Evolutionary conservation across 1,284 basidiomycete genomes (phyloP).

Genomic region (Leccinum pachyderme): DNA sequence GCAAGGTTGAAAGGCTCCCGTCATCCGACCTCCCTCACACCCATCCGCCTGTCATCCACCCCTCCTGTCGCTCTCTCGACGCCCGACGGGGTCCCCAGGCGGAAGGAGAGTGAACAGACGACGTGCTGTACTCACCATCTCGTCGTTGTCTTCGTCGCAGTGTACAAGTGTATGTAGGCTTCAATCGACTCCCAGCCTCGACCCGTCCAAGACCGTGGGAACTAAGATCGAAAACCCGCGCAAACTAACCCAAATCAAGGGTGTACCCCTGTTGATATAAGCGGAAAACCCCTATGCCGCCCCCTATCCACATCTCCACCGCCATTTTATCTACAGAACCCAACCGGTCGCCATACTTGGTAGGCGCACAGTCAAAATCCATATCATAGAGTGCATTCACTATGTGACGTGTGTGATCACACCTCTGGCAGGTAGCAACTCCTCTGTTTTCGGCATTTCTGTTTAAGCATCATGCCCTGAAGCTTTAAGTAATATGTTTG

Average conservation of each 20-base stretch:
- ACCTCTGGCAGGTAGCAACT: too few species aligned
- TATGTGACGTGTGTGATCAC: too few species aligned
- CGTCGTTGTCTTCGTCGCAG: constrained; percentile 39
- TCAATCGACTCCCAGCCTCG: neutral
- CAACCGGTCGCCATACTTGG: too few species aligned
- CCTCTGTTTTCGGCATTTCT: neutral
- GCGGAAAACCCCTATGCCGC: neutral
- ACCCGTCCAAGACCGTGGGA: constrained; percentile 26
- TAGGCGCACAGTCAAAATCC: too few species aligned
- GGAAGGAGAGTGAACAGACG: neutral
- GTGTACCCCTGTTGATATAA: neutral
- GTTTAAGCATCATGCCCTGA: too few species aligned
- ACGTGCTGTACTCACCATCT: constrained; percentile 35
- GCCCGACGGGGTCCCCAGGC: neutral
- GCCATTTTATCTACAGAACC: too few species aligned
- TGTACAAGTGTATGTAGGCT: constrained; percentile 6
- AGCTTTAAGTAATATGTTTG: too few species aligned
- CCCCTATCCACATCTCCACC: neutral
- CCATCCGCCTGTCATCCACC: neutral
- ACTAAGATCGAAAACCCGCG: neutral
- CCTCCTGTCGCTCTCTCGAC: constrained; percentile 29
- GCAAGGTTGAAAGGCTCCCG: neutral
- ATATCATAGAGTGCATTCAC: neutral
- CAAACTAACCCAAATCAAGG: neutral
- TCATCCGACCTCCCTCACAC: constrained; percentile 29